Evolutionary conservation across 139 green algal genomes (phyloP), one percentile per base, ranked within the genome.

Genomic region (Limnomonas spitsbergensis): DNA sequence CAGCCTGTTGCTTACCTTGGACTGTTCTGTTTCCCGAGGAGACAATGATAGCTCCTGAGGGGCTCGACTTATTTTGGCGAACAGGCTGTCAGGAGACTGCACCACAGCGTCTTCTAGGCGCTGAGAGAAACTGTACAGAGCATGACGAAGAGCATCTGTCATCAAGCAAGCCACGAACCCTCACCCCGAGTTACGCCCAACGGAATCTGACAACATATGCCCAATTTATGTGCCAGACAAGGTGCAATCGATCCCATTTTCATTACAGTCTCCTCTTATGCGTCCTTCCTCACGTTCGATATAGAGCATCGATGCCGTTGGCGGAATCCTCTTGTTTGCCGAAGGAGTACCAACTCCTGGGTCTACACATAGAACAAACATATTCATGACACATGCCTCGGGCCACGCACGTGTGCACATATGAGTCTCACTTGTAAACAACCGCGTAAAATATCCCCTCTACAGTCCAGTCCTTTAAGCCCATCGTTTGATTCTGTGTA

Each of bases 41-140:
- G 47, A 61, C 20, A 61, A 61, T 61, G 47, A 61, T 29, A 61
- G 47, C 20, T 61, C 47, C 47, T 61, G 47, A 61, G 47, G 47
- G 47, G 47, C 47, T 61, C 20, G 14, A 20, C 47, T 61, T 14
- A 61, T 61, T 61, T 61, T 61, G 20, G 47, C 47, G 20, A 61
- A 61, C 14, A 61, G 14, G 14, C 47, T 20, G 47, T 61, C 47
- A 61, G 47, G 47, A 29, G 47, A 61, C 20, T 61, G 47, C 20
- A 61, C 47, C 14, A 61, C 47, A 29, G 14, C 47, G 20, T 61
- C 47, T 61, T 61, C 47, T 61, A 61, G 47, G 14, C 20, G 14
- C 20, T 61, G 47, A 61, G 47, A 61, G 47, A 61, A 61, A 14
- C 47, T 61, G 47, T 20, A 61, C 14, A 29, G 47, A 61, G 14